A percentile compares a stretch with the other conserved stretches of the same genome.
phyloP scores from a whole-genome alignment of 768 basidiomycete species.

The Phaffia tasmanica region DNA sequence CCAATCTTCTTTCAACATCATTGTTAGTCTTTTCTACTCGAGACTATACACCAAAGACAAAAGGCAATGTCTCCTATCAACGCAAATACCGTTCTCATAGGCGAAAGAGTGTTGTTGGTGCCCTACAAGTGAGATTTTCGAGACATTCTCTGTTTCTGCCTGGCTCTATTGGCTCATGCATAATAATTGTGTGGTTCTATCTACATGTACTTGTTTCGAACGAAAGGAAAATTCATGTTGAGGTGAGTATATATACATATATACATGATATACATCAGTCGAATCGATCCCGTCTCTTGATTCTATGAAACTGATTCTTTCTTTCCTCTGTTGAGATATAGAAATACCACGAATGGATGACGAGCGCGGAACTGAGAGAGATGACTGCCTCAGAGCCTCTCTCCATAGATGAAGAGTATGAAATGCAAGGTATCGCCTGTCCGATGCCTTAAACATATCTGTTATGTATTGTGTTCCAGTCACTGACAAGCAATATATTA shows the following conservation, averaged over 20 bases:
- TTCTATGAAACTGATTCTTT: neutral
- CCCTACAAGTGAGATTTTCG: constrained; percentile 56
- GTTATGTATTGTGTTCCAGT: neutral
- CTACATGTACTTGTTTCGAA: neutral
- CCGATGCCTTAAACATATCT: neutral
- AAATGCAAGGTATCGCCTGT: constrained; percentile 64
- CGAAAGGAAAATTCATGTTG: constrained; percentile 44
- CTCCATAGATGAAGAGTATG: constrained; percentile 65
- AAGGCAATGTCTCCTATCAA: constrained; percentile 40
- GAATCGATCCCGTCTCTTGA: no score
- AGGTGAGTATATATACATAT: constrained; percentile 37
- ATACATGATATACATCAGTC: no score
- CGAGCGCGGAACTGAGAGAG: constrained; percentile 54
- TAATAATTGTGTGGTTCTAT: neutral
- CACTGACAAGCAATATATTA: neutral
- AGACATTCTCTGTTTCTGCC: constrained; percentile 33
- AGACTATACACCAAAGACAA: no score
- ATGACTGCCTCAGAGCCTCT: constrained; percentile 78
- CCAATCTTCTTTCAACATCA: neutral
- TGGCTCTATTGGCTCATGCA: neutral
- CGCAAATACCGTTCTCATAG: constrained; percentile 54
- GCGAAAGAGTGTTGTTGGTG: constrained; percentile 58
- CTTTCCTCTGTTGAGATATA: constrained; percentile 32
- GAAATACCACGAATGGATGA: constrained; percentile 88
- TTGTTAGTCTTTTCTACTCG: neutral